These are phyloP conservation scores for Gloeostereum incarnatum DNA, from an alignment of 768 basidiomycete species.

Conservation along the genomic window DNA sequence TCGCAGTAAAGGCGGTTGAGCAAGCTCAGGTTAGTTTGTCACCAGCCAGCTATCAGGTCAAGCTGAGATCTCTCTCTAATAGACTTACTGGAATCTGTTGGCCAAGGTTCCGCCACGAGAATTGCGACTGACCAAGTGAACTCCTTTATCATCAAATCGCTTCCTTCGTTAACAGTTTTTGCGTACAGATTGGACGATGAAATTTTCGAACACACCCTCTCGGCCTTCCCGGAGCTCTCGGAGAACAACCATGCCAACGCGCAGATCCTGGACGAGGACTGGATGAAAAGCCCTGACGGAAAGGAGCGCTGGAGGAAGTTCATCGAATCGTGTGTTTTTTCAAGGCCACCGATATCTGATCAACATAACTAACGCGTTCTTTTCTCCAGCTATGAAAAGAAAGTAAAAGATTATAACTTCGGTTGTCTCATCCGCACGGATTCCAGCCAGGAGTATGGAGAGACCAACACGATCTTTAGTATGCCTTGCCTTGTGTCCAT, in stretches of 20 bases:
- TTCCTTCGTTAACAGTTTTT: constrained; percentile 2
- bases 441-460: constrained; percentile 71
- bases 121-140: constrained; percentile 77
- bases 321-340: constrained; percentile 51
- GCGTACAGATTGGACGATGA: constrained; percentile 77
- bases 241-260: constrained; percentile 36
- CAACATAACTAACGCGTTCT: background rate
- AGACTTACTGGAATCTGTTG: constrained; percentile 95
- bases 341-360: background rate
- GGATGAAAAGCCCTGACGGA: constrained; percentile 81
- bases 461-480: constrained; percentile 95
- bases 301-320: constrained; percentile 91
- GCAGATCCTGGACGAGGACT: constrained; percentile 72
- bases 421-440: constrained; percentile 88
- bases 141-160: background rate
- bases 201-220: constrained; percentile 70
- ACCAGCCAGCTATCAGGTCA: background rate
- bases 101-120: constrained; percentile 69
- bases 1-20: constrained; percentile 93
- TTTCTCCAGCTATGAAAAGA: constrained; percentile 71
- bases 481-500: constrained; percentile 12
- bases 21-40: constrained; percentile 74
- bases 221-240: constrained; percentile 74
- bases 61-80: background rate
- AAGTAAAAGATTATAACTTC: constrained; percentile 92